Conservation (phyloP, 2,329 filamentous ascomycete genomes). For the Colletotrichum agaves region DNA sequence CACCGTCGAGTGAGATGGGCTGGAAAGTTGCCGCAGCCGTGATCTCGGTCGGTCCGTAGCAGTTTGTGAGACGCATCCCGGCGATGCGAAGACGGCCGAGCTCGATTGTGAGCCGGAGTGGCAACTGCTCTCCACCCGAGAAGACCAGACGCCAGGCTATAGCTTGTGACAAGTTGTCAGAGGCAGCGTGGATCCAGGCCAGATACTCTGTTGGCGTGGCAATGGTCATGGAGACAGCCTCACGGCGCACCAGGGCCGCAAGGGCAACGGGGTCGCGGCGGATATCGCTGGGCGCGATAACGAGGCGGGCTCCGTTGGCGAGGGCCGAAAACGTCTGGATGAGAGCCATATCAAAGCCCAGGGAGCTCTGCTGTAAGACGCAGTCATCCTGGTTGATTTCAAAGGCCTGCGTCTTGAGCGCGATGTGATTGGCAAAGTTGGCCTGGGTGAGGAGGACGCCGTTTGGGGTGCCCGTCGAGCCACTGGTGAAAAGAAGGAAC, state of each 20-base stretch:
- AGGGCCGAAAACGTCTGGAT: conserved; percentile 51
- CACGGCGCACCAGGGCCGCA: conserved; percentile 46
- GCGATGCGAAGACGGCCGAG: conserved; percentile 21
- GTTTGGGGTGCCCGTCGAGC: conserved; percentile 52
- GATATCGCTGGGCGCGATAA: conserved; percentile 45
- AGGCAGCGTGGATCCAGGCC: conserved; percentile 43
- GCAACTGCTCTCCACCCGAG: conserved; percentile 39
- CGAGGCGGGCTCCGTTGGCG: conserved; percentile 48
- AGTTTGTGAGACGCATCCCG: conserved; percentile 37
- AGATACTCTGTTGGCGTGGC: conserved; percentile 55
- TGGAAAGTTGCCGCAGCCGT: conserved; percentile 3
- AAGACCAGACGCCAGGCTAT: conserved; percentile 37
- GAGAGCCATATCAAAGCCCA: conserved; percentile 54
- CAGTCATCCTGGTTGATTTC: no score
- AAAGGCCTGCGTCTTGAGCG: conserved; percentile 37
- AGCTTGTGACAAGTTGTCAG: conserved; percentile 7
- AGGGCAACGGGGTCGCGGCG: conserved; percentile 51
- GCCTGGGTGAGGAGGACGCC: conserved; percentile 49
- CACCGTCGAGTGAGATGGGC: no score
- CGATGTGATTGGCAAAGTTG: conserved; percentile 43
- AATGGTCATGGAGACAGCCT: conserved; percentile 50
- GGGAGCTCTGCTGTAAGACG: conserved; percentile 52
- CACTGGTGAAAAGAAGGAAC: conserved; percentile 48
- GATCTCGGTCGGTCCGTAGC: conserved; percentile 47
- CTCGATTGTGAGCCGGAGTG: conserved; percentile 16